These are phyloP conservation scores for Theobroma cacao DNA, from an alignment of 345 rosid species.

Conservation along the genomic window DNA sequence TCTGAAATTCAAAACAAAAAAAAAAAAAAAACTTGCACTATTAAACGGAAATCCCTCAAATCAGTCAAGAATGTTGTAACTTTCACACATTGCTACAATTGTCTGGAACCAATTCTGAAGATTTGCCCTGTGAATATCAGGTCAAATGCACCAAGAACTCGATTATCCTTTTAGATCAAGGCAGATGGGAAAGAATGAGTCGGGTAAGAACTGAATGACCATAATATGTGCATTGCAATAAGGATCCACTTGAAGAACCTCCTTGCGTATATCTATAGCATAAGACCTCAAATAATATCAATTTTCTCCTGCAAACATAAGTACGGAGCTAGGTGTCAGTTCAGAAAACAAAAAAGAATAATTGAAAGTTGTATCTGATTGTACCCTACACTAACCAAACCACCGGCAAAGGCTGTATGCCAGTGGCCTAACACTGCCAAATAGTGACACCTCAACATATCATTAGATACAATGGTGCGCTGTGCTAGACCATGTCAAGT, in stretches of 20 bases:
- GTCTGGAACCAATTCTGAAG: neutral
- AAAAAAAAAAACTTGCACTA: neutral
- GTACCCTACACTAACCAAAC: neutral
- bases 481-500: neutral
- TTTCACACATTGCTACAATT: neutral
- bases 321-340: neutral
- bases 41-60: neutral
- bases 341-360: neutral
- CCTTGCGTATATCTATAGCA: neutral
- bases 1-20: no score
- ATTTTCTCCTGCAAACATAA: neutral
- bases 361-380: neutral
- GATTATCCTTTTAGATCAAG: no score
- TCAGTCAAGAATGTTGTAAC: neutral
- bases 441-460: neutral
- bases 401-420: neutral
- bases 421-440: neutral
- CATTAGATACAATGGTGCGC: neutral
- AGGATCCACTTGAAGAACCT: constrained; percentile 1
- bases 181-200: neutral
- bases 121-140: neutral
- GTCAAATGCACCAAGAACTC: no score
- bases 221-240: neutral
- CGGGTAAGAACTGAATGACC: neutral
- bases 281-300: neutral